These are phyloP conservation scores for Microbotryomycetes sp. DNA, from an alignment of 1,284 basidiomycete species.

Conservation along the genomic window DNA sequence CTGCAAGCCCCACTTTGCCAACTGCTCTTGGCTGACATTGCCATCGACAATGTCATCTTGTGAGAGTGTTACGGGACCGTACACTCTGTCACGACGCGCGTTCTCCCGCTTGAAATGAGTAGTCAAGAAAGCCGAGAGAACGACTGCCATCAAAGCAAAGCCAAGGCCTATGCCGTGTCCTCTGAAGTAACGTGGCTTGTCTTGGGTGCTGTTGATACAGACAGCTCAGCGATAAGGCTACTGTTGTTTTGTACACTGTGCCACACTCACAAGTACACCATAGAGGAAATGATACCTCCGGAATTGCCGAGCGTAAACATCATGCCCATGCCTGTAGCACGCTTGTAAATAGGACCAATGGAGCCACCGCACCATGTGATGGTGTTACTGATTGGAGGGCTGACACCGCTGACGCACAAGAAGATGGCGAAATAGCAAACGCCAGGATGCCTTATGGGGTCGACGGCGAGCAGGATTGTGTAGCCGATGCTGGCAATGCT, in stretches of 20 bases:
- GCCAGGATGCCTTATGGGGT: constrained; percentile 6
- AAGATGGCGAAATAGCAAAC: constrained; percentile 31
- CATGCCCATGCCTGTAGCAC: constrained; percentile 47
- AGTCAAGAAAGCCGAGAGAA: constrained; percentile 41
- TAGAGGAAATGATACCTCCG: constrained; percentile 47
- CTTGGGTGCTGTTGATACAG: background rate
- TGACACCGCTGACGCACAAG: constrained; percentile 27
- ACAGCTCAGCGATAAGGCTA: too few species aligned
- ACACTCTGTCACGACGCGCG: constrained; percentile 40
- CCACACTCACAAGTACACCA: constrained; percentile 40
- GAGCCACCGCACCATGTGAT: constrained; percentile 47
- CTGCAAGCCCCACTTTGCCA: constrained; percentile 43
- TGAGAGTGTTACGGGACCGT: constrained; percentile 38
- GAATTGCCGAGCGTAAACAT: constrained; percentile 47
- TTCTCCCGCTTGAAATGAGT: constrained; percentile 43
- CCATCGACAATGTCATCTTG: background rate
- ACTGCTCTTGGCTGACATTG: constrained; percentile 37
- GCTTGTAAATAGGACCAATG: constrained; percentile 14
- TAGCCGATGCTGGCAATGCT: constrained; percentile 20
- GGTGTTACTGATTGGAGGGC: constrained; percentile 41
- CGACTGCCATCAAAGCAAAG: constrained; percentile 40
- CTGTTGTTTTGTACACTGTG: too few species aligned
- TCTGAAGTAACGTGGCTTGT: constrained; percentile 37
- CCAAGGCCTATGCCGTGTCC: constrained; percentile 44
- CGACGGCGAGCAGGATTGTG: constrained; percentile 13